Evolutionary conservation across 306 rosid genomes (phyloP).

Genomic region (Morella rubra): DNA sequence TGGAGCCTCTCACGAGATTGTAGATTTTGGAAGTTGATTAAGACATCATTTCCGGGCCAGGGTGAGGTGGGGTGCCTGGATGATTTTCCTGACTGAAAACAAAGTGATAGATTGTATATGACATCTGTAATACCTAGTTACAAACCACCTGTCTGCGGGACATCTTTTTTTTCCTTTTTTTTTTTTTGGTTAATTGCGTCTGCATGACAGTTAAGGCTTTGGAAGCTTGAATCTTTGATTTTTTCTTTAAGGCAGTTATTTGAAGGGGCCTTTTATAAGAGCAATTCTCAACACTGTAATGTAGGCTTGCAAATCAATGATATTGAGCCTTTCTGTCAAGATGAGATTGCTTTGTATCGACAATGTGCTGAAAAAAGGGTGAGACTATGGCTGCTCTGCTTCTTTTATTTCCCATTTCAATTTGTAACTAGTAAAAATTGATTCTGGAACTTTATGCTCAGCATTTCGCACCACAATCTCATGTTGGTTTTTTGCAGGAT

Average conservation of each 20-base stretch:
- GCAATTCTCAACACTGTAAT: not conserved
- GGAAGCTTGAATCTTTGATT: conserved; percentile 8
- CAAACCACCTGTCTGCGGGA: not conserved
- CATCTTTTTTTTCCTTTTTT: too few relatives aligned
- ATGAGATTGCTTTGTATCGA: conserved; percentile 74
- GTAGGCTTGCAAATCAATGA: conserved; percentile 93
- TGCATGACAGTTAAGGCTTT: not conserved
- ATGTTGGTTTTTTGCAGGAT: conserved; percentile 50
- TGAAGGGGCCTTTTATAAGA: not conserved
- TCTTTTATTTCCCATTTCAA: conserved; percentile 10
- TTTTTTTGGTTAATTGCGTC: not conserved
- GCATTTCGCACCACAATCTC: conserved; percentile 13
- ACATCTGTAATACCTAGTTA: not conserved
- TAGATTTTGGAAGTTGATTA: not conserved
- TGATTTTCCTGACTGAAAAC: not conserved
- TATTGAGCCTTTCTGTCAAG: conserved; percentile 97
- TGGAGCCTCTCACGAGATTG: not conserved
- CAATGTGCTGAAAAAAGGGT: conserved; percentile 86
- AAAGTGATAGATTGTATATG: not conserved
- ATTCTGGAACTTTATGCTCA: not conserved
- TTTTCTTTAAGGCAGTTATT: not conserved
- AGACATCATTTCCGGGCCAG: not conserved
- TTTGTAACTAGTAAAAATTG: conserved; percentile 10
- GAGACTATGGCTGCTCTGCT: conserved; percentile 31
- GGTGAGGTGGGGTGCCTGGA: not conserved